Conservation (phyloP, 805 yeast species). For the Jamesozyma rosinii region DNA sequence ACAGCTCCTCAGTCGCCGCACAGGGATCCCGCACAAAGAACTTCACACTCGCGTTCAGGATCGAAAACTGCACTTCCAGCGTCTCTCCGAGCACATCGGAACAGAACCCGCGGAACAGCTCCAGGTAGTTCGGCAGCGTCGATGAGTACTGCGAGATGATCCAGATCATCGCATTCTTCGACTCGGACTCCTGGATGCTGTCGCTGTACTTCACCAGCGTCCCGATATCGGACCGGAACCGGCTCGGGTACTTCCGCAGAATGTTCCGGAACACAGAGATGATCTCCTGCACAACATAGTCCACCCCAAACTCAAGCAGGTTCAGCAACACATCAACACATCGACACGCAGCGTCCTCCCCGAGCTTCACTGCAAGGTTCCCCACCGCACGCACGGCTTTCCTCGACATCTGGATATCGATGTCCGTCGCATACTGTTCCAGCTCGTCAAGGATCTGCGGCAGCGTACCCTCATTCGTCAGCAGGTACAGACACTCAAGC, state of each 20-base stretch:
- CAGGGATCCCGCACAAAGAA: conserved; percentile 50
- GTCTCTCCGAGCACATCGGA: conserved; percentile 48
- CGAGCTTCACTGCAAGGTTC: conserved; percentile 71
- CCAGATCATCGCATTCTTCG: conserved; percentile 76
- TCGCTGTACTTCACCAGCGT: conserved; percentile 38
- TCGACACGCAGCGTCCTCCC: conserved; percentile 42
- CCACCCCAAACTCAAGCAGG: conserved; percentile 53
- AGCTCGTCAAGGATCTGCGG: conserved; percentile 60
- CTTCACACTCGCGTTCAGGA: conserved; percentile 67
- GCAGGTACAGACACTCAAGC: conserved; percentile 70
- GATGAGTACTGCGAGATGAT: conserved; percentile 64
- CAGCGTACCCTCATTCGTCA: conserved; percentile 60
- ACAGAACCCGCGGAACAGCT: conserved; percentile 31
- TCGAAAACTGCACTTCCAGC: conserved; percentile 61
- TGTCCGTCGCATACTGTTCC: conserved; percentile 79
- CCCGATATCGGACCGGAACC: conserved; percentile 38
- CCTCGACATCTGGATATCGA: conserved; percentile 77
- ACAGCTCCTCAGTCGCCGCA: conserved; percentile 42
- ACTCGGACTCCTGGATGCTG: conserved; percentile 62
- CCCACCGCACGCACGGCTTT: conserved; percentile 87
- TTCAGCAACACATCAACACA: conserved; percentile 58
- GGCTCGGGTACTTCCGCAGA: conserved; percentile 62
- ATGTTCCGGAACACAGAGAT: conserved; percentile 69
- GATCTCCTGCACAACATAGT: conserved; percentile 73
- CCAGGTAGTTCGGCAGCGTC: conserved; percentile 30